Conservation (phyloP, 768 basidiomycete genomes). For the Lentinula lateritia region DNA sequence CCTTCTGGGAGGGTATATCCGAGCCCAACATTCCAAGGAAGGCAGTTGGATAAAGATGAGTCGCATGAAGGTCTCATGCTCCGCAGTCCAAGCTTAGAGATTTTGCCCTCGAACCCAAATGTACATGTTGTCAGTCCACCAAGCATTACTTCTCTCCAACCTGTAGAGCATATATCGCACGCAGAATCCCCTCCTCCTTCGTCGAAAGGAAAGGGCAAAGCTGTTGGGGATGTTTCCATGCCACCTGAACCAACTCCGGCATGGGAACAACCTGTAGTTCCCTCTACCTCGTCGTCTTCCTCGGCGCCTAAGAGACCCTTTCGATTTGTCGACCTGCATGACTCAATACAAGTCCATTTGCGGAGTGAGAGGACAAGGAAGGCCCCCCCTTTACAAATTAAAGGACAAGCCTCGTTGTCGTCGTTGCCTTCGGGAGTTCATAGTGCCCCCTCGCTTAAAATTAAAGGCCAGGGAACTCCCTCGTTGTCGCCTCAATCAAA, state of each 20-base stretch:
- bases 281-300: neutral
- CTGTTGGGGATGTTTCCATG: neutral
- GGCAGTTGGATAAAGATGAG: neutral
- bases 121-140: neutral
- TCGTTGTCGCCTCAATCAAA: neutral
- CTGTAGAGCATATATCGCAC: neutral
- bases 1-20: conserved; percentile 28
- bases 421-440: neutral
- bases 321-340: conserved; percentile 6
- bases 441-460: neutral
- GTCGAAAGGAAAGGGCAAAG: neutral
- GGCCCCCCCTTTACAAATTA: neutral
- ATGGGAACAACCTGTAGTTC: neutral
- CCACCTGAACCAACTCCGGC: neutral
- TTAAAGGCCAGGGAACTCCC: neutral
- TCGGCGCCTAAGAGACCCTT: neutral
- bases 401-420: neutral
- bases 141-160: neutral
- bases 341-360: conserved; percentile 15
- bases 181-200: neutral
- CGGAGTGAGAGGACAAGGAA: neutral
- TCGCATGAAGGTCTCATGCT: neutral
- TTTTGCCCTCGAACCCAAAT: neutral
- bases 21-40: conserved; percentile 4
- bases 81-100: neutral